Evolutionary conservation across 1,284 basidiomycete genomes (phyloP), one percentile per base, ranked within the genome.

Genomic region (Malassezia arunalokei): DNA sequence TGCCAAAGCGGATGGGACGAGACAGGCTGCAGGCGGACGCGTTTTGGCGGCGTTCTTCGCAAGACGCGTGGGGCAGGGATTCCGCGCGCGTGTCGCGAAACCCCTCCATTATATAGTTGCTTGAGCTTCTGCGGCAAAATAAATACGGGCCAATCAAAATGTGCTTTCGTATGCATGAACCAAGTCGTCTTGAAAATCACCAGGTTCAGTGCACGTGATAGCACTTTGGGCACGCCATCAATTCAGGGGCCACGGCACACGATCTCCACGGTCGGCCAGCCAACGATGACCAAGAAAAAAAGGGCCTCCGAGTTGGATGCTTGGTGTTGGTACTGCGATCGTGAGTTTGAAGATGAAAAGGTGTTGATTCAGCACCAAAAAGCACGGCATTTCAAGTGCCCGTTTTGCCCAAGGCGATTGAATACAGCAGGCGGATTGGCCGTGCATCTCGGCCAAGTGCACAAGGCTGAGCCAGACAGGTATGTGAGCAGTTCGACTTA

Each of bases 331-430:
- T 95, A 95, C 75, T 95, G 91, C 79, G 92, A 98, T 40, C 69
- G 70, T 40, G 70, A 72, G 31, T 72, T 72, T 43, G 70, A 72
- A 44, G 70, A 72, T 55, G 70, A 72, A 39, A 72, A 71, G 42
- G 94, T 98, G 57, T 81, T 98, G 59, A 86, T 98, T 81, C 88
- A 94, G 74, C 92, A 98, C 75, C 94, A 98, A 74, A 98, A 96
- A 77, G 92, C 92, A 14, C 98, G 96, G 76, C 92, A 98, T 73
- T 98, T 96, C 80, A 91, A 91, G 75, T 96, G 92, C 72, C 84
- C 85, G 56, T 83, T 92, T 78, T 98, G 92, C 73, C 94, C 94
- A 12, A 79, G 92, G 63, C 82, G 91, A 57, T 78, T 98, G 59
- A 96, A 98, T 73, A 94, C 94, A 0, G 94, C 92, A 1, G 92